A percentile compares a stretch with the other conserved stretches of the same genome.
phyloP scores from a whole-genome alignment of 805 yeast genomes.

The Suhomyces xylopsoci region DNA sequence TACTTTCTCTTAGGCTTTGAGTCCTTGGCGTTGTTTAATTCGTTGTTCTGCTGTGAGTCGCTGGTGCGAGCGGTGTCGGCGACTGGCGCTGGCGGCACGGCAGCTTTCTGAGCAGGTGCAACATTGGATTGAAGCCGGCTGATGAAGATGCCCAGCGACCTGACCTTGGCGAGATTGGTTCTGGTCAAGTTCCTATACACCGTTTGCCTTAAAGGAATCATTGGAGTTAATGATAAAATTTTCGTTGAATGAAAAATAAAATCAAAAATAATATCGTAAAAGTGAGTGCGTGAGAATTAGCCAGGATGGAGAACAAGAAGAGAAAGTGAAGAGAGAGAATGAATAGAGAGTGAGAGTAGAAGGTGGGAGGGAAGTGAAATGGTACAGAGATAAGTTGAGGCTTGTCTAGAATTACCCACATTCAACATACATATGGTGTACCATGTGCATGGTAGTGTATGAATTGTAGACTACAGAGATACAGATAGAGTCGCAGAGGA shows the following conservation, averaged over 20 bases:
- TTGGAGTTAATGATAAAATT: constrained; percentile 2
- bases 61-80: background rate
- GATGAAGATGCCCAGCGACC: constrained; percentile 4
- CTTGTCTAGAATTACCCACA: too few species aligned
- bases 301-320: background rate
- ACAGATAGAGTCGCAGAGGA: too few species aligned
- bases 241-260: background rate
- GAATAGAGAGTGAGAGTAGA: too few species aligned
- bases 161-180: constrained; percentile 6
- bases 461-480: background rate
- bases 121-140: constrained; percentile 7
- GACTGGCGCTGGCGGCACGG: background rate
- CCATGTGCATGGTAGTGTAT: background rate
- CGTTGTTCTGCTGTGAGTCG: background rate
- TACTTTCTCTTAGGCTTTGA: background rate
- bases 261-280: background rate
- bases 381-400: too few species aligned
- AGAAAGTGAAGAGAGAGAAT: too few species aligned
- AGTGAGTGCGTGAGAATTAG: background rate
- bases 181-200: constrained; percentile 11
- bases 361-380: too few species aligned
- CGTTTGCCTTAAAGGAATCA: constrained; percentile 19
- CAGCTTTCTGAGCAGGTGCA: background rate
- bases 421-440: too few species aligned
- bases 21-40: background rate